A percentile compares a stretch with the other conserved stretches of the same genome.
These are phyloP conservation scores for Alternaria postmessia DNA, from an alignment of 2,329 filamentous ascomycete genomes.

Conservation along the genomic window DNA sequence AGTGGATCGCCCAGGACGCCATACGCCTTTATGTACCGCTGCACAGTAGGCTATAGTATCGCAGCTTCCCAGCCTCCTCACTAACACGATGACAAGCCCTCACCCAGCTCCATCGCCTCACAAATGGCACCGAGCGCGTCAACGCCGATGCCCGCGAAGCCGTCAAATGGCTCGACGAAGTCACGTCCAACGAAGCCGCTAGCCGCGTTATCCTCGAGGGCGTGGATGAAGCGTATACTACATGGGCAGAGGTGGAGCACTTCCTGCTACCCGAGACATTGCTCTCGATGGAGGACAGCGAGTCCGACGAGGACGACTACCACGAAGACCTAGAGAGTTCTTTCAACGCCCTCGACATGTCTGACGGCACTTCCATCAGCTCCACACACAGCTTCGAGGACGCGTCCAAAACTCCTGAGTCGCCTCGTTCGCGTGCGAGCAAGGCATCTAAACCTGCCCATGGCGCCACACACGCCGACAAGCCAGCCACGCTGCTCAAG, in stretches of 20 bases:
- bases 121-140: constrained; percentile 52
- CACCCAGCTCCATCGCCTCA: constrained; percentile 56
- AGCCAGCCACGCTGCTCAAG: constrained; percentile 14
- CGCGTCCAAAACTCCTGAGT: constrained; percentile 50
- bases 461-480: constrained; percentile 36
- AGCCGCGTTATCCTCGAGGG: constrained; percentile 57
- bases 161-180: constrained; percentile 60
- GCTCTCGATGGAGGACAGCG: constrained; percentile 57
- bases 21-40: constrained; percentile 62
- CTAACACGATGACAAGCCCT: constrained; percentile 51
- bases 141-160: constrained; percentile 58
- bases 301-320: constrained; percentile 48
- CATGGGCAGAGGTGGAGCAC: constrained; percentile 61
- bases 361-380: constrained; percentile 53
- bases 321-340: constrained; percentile 50
- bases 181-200: constrained; percentile 53
- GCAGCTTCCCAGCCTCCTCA: constrained; percentile 8
- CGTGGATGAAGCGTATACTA: constrained; percentile 56
- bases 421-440: constrained; percentile 50
- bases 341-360: constrained; percentile 47
- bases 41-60: constrained; percentile 53
- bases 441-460: constrained; percentile 27
- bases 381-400: constrained; percentile 53
- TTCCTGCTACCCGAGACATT: constrained; percentile 59
- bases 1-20: constrained; percentile 60